These are phyloP conservation scores for Vitis hybrid DNA, from an alignment of 177 flowering plant genomes.

Conservation along the genomic window DNA sequence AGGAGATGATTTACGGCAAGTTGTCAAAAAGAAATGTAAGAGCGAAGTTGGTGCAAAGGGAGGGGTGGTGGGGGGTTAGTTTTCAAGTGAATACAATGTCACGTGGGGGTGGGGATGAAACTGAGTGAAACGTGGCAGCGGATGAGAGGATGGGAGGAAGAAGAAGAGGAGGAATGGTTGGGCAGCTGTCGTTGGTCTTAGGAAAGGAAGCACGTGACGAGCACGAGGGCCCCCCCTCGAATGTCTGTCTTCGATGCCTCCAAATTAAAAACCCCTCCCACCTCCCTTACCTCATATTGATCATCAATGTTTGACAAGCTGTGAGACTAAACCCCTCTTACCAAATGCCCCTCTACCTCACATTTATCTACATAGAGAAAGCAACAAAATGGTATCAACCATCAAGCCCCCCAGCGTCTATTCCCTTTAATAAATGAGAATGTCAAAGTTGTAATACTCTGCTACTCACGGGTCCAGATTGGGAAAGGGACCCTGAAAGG, in stretches of 20 bases:
- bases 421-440: neutral
- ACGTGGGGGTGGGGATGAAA: conserved; percentile 8
- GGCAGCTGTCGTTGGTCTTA: conserved; percentile 24
- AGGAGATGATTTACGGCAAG: neutral
- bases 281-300: neutral
- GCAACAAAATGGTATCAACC: too few species aligned
- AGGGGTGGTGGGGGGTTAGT: neutral
- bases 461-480: neutral
- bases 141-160: neutral
- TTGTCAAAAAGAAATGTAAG: neutral
- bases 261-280: conserved; percentile 3
- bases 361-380: neutral
- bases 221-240: conserved; percentile 32
- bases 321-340: neutral
- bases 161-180: conserved; percentile 7
- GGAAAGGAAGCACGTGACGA: conserved; percentile 20
- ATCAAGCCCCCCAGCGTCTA: too few species aligned
- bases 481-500: conserved; percentile 2
- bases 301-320: conserved; percentile 12
- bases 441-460: neutral
- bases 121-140: conserved; percentile 3
- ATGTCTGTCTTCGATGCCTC: conserved; percentile 31
- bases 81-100: conserved; percentile 11
- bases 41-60: neutral
- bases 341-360: neutral